Evolutionary conservation across 495 filamentous ascomycete genomes (phyloP).

Genomic region (Annulohypoxylon stygium): DNA sequence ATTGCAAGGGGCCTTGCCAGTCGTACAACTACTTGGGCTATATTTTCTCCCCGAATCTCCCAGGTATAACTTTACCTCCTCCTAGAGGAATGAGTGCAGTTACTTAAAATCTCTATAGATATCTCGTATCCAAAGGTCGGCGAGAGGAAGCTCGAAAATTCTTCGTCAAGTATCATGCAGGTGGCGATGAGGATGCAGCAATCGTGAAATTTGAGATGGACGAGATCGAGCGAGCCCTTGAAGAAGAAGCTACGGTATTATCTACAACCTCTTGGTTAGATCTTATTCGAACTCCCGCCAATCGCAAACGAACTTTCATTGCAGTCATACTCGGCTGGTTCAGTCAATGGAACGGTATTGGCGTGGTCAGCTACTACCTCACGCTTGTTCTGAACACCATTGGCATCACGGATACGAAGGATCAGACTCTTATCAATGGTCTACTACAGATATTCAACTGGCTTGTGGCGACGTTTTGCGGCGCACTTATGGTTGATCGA

Average conservation of each 20-base stretch:
- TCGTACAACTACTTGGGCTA: neutral
- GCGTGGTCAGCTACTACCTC: constrained; percentile 18
- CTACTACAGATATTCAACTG: constrained; percentile 18
- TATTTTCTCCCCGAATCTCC: constrained; percentile 19
- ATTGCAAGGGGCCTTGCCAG: constrained; percentile 2
- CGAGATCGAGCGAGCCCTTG: constrained; percentile 18
- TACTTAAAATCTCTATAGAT: neutral
- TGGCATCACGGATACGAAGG: constrained; percentile 13
- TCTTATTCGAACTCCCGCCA: constrained; percentile 13
- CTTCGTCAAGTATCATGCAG: constrained; percentile 10
- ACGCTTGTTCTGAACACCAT: constrained; percentile 14
- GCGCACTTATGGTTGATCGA: constrained; percentile 16
- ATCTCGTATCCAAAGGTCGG: constrained; percentile 12
- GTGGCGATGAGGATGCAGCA: neutral
- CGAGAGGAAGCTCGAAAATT: constrained; percentile 5
- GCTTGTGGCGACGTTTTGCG: constrained; percentile 12
- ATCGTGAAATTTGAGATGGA: constrained; percentile 14
- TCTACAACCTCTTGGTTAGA: constrained; percentile 14
- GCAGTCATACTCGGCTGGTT: constrained; percentile 12
- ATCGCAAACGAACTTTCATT: constrained; percentile 12
- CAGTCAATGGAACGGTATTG: constrained; percentile 16
- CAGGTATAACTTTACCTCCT: neutral
- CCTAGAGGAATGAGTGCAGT: neutral
- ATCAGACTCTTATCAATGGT: constrained; percentile 18
- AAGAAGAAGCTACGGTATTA: constrained; percentile 5